phyloP scores from a whole-genome alignment of 352 stramenopile species.

The Globisporangium perplexum region DNA sequence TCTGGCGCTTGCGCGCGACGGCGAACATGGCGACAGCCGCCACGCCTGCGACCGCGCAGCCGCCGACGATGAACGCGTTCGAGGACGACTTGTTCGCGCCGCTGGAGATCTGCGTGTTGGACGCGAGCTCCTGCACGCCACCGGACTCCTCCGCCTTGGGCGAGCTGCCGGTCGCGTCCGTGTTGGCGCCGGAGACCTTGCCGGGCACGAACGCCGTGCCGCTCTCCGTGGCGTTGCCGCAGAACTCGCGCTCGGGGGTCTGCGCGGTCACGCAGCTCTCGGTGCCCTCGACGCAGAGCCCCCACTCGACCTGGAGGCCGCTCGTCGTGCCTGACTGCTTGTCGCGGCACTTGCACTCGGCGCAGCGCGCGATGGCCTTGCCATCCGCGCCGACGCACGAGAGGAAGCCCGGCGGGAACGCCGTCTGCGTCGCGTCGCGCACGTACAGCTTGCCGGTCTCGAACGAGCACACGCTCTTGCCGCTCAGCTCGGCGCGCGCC shows the following conservation, averaged over 20 bases:
- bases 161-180: neutral
- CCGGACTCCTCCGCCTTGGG: slow-evolving; percentile 1
- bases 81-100: slow-evolving; percentile 18
- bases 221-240: slow-evolving; percentile 9
- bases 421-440: slow-evolving; percentile 17
- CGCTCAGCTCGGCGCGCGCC: neutral
- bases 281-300: slow-evolving; percentile 11
- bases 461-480: slow-evolving; percentile 10
- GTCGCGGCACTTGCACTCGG: slow-evolving; percentile 31
- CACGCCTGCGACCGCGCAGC: slow-evolving; percentile 21
- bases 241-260: slow-evolving; percentile 14
- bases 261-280: slow-evolving; percentile 12
- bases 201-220: slow-evolving; percentile 3
- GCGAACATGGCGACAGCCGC: slow-evolving; percentile 34
- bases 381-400: slow-evolving; percentile 19
- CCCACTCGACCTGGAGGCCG: slow-evolving; percentile 15
- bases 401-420: slow-evolving; percentile 27
- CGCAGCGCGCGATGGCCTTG: slow-evolving; percentile 17
- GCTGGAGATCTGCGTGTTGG: slow-evolving; percentile 13
- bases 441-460: slow-evolving; percentile 20
- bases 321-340: slow-evolving; percentile 10
- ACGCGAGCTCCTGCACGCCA: slow-evolving; percentile 14
- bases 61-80: slow-evolving; percentile 16
- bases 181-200: slow-evolving; percentile 7
- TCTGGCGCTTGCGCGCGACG: slow-evolving; percentile 22